Evolutionary conservation across 306 rosid species (phyloP), one percentile per base, ranked within the genome.

Genomic region (Malus orientalis): DNA sequence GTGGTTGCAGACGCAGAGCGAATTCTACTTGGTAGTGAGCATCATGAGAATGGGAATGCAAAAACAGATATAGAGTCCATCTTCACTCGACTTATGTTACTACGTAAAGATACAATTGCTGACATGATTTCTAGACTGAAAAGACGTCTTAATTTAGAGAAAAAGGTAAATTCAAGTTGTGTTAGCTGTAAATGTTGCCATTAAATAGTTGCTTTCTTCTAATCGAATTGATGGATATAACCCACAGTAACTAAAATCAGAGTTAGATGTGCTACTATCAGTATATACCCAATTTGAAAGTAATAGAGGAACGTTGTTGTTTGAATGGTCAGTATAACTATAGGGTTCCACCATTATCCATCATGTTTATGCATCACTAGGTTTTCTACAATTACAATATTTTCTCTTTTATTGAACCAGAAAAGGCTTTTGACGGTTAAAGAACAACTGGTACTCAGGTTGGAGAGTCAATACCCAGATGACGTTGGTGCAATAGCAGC

Each of bases 391-490:
- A 47, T 79, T 15, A 29, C 7, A 57, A 51, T 67, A 25, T 20
- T 25, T 32, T 23, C 9, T 67, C 45, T 33, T 38, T 78, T 30
- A 30, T 70, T 70, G 30, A 40, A 67, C 45, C 79, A 84, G 87
- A 76, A 67, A 49, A 76, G 84, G 76, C 79, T 80, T 44, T 63
- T 84, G 57, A 76, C 84, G 3, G 55, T 47, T 58, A 84, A 84
- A 76, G 87, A 84, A 84, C 79, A 84, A 42, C 69, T 84, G 80
- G 81, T 80, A 59, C 79, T 84, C 62, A 73, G 73, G 69, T 55
- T 84, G 38, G 84, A 84, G 80, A 74, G 55, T n/a, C 87, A 84
- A 64, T 84, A 84, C 69, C 84, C 87, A n/a, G 79, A 72, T 63
- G 87, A 84, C 42, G 82, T 84, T 13, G 87, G 87, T 33, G 61